Percentiles rank a stretch among this genome's conserved stretches.
Evolutionary conservation across 192 early-diverging fungal species (phyloP).

Genomic region (Piromyces sp.): DNA sequence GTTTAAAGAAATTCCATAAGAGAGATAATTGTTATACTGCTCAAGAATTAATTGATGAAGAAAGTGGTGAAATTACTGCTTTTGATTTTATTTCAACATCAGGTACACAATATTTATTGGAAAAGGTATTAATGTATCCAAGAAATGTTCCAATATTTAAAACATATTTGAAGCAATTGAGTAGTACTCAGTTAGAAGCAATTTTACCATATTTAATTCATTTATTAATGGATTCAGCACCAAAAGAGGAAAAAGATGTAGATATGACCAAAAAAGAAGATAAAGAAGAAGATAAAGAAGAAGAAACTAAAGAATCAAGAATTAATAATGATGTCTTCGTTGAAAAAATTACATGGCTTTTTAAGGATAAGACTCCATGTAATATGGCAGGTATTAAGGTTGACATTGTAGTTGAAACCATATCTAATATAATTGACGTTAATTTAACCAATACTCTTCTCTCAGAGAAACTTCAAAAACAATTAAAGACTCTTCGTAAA

Average conservation of each 20-base stretch:
- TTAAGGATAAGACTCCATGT: background rate
- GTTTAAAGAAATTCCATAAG: background rate
- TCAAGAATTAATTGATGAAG: background rate
- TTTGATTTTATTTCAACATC: background rate
- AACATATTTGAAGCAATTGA: background rate
- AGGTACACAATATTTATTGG: background rate
- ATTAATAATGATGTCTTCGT: background rate
- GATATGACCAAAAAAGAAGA: background rate
- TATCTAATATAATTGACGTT: background rate
- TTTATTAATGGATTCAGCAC: background rate
- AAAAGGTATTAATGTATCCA: background rate
- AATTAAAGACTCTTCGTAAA: background rate
- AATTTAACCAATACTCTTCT: background rate
- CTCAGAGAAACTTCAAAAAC: background rate
- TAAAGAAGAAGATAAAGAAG: background rate
- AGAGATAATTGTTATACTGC: background rate
- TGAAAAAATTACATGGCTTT: background rate
- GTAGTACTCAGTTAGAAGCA: background rate
- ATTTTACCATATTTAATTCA: background rate
- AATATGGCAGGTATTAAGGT: background rate
- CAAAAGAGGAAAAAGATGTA: background rate
- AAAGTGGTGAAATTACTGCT: background rate
- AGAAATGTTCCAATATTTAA: background rate
- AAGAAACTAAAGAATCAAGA: background rate
- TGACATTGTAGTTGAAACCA: background rate